Percentiles rank a stretch among this genome's conserved stretches.
Evolutionary conservation across 1,284 basidiomycete species (phyloP).

Genomic region (Earliella scabrosa): DNA sequence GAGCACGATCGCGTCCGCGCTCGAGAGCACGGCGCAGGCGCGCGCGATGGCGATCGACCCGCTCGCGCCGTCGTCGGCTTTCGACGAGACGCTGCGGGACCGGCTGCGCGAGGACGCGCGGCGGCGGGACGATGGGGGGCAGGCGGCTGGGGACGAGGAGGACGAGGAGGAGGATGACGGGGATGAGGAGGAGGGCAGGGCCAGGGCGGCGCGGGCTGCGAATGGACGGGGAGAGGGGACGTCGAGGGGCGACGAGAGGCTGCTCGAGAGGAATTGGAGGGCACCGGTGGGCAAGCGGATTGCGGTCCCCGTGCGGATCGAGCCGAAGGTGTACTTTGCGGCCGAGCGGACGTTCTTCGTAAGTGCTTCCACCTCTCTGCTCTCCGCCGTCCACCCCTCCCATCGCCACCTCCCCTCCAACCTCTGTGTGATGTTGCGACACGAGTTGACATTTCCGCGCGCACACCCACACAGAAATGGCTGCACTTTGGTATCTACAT

Average conservation of each 20-base stretch:
- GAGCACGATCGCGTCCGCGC: constrained; percentile 16
- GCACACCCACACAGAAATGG: constrained; percentile 75
- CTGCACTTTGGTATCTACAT: constrained; percentile 91
- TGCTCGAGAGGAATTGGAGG: constrained; percentile 75
- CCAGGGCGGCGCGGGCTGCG: constrained; percentile 37
- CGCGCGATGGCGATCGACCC: constrained; percentile 79
- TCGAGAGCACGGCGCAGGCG: constrained; percentile 35
- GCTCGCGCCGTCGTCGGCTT: constrained; percentile 77
- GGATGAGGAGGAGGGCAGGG: constrained; percentile 43
- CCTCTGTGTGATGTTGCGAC: background rate
- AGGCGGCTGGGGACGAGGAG: constrained; percentile 29
- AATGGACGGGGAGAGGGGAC: constrained; percentile 39
- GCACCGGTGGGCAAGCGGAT: constrained; percentile 92
- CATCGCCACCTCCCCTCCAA: background rate
- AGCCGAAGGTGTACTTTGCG: constrained; percentile 98
- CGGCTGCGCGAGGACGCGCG: constrained; percentile 49
- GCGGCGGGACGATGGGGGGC: constrained; percentile 25
- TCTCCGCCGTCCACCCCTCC: background rate
- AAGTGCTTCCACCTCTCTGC: constrained; percentile 30
- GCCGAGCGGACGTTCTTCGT: constrained; percentile 92
- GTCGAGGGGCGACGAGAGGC: constrained; percentile 51
- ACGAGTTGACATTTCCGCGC: background rate
- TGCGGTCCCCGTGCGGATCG: constrained; percentile 90
- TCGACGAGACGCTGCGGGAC: constrained; percentile 80
- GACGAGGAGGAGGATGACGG: constrained; percentile 38